Evolutionary conservation across 179 eudicot genomes (phyloP), one percentile per base, ranked within the genome.

Genomic region (Nepenthes alata): DNA sequence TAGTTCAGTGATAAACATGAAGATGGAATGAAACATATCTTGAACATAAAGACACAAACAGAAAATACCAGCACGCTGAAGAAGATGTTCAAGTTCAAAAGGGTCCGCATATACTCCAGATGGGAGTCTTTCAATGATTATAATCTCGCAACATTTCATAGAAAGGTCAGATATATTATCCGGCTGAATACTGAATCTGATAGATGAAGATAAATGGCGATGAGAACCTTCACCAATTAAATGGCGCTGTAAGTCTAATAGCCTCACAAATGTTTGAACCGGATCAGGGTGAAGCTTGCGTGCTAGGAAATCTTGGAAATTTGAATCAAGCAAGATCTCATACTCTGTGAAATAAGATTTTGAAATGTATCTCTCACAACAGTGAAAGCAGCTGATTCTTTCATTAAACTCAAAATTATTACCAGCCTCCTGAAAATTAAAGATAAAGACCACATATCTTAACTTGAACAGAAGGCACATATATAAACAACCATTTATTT

Each of bases 141-240:
- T 75, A 53, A 81, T 63, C 69, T 87, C 79, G 74, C 87, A 94
- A 10, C 36, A 63, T 37, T 69, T 79, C 54, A 60, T 52, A 53
- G 76, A 70, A 47, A 61, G 60, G 54, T 70, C 48, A 63, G 55
- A 57, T 66, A 10, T 15, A 52, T 63, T 58, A 16, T 64, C 77
- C 15, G 47, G 69, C 14, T 62, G 77, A 67, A 78, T 38, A 53
- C 75, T 68, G 49, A 85, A 62, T 67, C 55, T 72, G 47, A 93
- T 59, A 47, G 85, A 74, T 57, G 90, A 72, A 63, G 75, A 75
- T 35, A 93, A 65, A 57, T 49, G 77, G 36, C 97, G 95, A 76
- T 94, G 99, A 58, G 95, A 83, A 53, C 98, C 99, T 75, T 94
- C 99, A 38, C 99, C 97, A 72, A 77, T 79, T 47, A 94, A 63